A percentile compares a stretch with the other conserved stretches of the same genome.
These are phyloP conservation scores for Singerocomus inundabilis DNA, from an alignment of 1,284 basidiomycete genomes.

Conservation along the genomic window DNA sequence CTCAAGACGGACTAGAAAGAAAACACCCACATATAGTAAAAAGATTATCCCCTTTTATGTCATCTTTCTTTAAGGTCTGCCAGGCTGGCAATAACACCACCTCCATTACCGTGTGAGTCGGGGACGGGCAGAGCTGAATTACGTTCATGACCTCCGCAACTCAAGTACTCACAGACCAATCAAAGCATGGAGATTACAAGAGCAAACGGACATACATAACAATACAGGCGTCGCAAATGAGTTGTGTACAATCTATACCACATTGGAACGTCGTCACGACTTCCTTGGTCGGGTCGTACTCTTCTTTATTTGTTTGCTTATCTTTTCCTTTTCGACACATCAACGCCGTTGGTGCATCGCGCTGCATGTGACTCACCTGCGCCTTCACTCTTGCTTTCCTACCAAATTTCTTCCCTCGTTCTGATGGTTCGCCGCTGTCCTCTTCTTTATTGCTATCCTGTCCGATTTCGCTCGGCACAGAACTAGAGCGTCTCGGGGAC, in stretches of 20 bases:
- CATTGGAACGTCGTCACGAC: conserved; percentile 16
- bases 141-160: neutral
- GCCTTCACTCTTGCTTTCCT: conserved; percentile 45
- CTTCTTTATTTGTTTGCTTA: conserved; percentile 30
- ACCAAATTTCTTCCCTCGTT: conserved; percentile 34
- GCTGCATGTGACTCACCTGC: conserved; percentile 34
- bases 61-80: too few species aligned
- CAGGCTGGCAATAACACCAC: too few species aligned
- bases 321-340: conserved; percentile 27
- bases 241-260: conserved; percentile 7
- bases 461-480: conserved; percentile 27
- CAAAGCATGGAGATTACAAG: conserved; percentile 10
- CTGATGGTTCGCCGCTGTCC: conserved; percentile 31
- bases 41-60: too few species aligned
- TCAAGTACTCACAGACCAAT: neutral
- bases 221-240: conserved; percentile 18
- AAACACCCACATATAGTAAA: too few species aligned
- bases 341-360: neutral
- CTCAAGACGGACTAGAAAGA: too few species aligned
- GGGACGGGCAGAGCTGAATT: neutral
- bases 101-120: too few species aligned
- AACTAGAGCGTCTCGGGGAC: conserved; percentile 28
- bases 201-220: conserved; percentile 11
- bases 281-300: conserved; percentile 22
- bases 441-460: conserved; percentile 34